Evolutionary conservation across 352 stramenopile species (phyloP).

Genomic region (Pythium aristosporum): DNA sequence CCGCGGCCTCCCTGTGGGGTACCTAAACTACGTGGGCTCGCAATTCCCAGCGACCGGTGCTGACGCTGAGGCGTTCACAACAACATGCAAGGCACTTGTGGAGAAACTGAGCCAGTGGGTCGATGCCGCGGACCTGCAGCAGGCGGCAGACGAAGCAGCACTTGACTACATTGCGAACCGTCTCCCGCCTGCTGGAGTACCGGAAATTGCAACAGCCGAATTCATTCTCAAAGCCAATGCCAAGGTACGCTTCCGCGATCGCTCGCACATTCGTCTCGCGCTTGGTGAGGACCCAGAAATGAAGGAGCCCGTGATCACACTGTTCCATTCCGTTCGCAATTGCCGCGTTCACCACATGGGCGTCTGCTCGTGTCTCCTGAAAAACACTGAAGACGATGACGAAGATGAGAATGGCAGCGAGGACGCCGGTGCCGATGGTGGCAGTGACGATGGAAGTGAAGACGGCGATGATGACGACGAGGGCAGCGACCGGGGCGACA

Average conservation of each 20-base stretch:
- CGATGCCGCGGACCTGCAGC: constrained; percentile 51
- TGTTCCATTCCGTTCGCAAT: constrained; percentile 77
- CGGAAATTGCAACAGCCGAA: constrained; percentile 22
- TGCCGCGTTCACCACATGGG: constrained; percentile 86
- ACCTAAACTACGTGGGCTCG: constrained; percentile 71
- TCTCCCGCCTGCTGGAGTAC: constrained; percentile 41
- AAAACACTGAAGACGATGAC: constrained; percentile 18
- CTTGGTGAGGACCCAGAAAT: constrained; percentile 54
- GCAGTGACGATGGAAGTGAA: constrained; percentile 25
- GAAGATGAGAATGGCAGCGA: constrained; percentile 29
- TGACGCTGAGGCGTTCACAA: constrained; percentile 50
- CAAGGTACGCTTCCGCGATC: constrained; percentile 62
- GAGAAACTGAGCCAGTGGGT: constrained; percentile 51
- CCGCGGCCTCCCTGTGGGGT: constrained; percentile 66
- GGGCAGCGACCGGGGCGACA: constrained; percentile 32
- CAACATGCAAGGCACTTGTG: constrained; percentile 49
- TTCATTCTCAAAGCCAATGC: constrained; percentile 50
- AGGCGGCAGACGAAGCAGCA: constrained; percentile 71
- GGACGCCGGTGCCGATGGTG: constrained; percentile 31
- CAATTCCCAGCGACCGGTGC: constrained; percentile 45
- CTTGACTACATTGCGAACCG: constrained; percentile 78
- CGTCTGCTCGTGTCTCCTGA: constrained; percentile 55
- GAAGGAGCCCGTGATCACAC: constrained; percentile 57
- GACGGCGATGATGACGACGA: constrained; percentile 32
- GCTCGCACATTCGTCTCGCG: constrained; percentile 64